Evolutionary conservation across 768 basidiomycete species (phyloP), one percentile per base, ranked within the genome.

Genomic region (Termitomyces sp.): DNA sequence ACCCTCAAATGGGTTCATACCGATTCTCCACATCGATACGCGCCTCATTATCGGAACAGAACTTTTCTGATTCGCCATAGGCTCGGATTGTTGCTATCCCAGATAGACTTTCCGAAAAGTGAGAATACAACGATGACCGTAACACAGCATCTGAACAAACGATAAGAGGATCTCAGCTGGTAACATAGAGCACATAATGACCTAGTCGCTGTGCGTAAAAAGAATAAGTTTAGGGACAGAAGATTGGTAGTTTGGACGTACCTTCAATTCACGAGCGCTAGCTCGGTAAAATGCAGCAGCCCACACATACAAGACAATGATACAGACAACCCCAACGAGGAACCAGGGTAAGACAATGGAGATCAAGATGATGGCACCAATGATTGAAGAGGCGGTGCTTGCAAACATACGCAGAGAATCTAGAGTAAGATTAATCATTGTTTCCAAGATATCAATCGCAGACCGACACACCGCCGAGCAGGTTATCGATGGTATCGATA

Each of bases 41-140:
- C n/a, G 79, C 76, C 60, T 85, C 76, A 64, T 95, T 98, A 57
- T 93, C 89, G 7, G 71, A 69, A 45, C 80, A 73, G 78, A 97
- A 98, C 14, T 94, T 82, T 3, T 85, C 77, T 3, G 80, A 69
- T 68, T 92, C 95, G 12, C 88, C 87, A 59, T 96, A 97, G 0
- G 93, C 93, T 30, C 93, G 85, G 51, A 96, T 94, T 8, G 93
- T 95, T 0, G 90, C 81, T 39, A 96, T 71, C 18, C 95, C 95
- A 12, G 88, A 87, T 12, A 97, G 76, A 30, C 89, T 91, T 74
- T 97, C 95, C 3, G 92, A 91, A 72, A 97, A 97, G 67, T 95
- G 93, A 0, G 93, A 87, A 69, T 97, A 97, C 18, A 98, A 73
- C 0, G 88, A 87, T 0, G 91, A 90, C 26, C 94, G 85, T 30